These are phyloP conservation scores for Penicillium sp. DNA, from an alignment of 2,329 filamentous ascomycete species.

Conservation along the genomic window DNA sequence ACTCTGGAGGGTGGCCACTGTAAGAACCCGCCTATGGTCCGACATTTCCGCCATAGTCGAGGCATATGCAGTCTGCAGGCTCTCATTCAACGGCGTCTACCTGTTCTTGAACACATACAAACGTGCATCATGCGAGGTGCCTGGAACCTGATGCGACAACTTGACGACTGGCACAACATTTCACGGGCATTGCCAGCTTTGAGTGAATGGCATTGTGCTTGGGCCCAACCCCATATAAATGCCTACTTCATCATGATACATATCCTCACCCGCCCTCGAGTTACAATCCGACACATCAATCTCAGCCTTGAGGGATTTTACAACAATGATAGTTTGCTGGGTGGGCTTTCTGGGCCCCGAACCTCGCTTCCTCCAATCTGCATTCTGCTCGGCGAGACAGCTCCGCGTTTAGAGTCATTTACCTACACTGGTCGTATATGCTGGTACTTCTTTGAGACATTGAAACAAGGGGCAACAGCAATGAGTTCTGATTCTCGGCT, in stretches of 20 bases:
- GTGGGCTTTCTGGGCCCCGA: constrained; percentile 37
- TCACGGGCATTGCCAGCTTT: constrained; percentile 64
- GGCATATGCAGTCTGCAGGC: background rate
- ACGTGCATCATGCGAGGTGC: constrained; percentile 72
- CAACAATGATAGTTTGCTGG: constrained; percentile 51
- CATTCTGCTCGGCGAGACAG: constrained; percentile 59
- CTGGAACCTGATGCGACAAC: constrained; percentile 70
- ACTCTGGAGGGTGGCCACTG: constrained; percentile 76
- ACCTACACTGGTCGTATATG: constrained; percentile 73
- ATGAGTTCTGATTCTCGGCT: constrained; percentile 40
- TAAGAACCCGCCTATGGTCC: constrained; percentile 70
- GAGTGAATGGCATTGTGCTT: constrained; percentile 54
- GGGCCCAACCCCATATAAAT: constrained; percentile 71
- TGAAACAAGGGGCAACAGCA: constrained; percentile 49
- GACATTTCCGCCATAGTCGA: constrained; percentile 48
- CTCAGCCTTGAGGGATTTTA: constrained; percentile 72
- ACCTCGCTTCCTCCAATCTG: constrained; percentile 66
- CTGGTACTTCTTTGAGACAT: constrained; percentile 64
- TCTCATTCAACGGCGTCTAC: constrained; percentile 34
- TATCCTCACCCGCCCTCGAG: constrained; percentile 60
- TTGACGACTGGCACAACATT: constrained; percentile 63
- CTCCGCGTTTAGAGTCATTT: constrained; percentile 65
- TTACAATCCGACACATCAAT: constrained; percentile 61
- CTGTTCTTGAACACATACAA: constrained; percentile 56
- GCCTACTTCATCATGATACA: constrained; percentile 69